Conservation (phyloP, 352 stramenopile genomes). For the Aphanomyces stellatus region DNA sequence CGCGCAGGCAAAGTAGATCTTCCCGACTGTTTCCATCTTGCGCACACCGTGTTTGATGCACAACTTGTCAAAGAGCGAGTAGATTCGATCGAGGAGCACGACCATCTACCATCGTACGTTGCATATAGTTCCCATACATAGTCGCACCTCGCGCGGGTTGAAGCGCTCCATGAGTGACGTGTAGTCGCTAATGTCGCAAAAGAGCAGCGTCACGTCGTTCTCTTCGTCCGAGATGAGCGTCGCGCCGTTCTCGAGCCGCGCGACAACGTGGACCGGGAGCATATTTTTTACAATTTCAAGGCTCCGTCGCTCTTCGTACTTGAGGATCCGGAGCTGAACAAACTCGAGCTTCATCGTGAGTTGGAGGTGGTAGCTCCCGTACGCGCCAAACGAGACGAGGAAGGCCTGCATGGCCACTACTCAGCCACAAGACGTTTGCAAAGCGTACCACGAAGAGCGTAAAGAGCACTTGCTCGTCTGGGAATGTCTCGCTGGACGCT, state of each 20-base stretch:
- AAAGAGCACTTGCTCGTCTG: conserved; percentile 2
- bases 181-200: conserved; percentile 80
- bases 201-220: conserved; percentile 80
- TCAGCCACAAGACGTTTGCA: not conserved
- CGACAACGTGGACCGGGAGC: conserved; percentile 71
- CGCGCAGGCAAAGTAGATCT: conserved; percentile 86
- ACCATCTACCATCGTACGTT: conserved; percentile 26
- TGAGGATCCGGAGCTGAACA: conserved; percentile 60
- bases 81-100: conserved; percentile 82
- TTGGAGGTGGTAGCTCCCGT: conserved; percentile 77
- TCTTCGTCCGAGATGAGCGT: conserved; percentile 78
- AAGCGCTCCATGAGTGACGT: conserved; percentile 69
- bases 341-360: conserved; percentile 79
- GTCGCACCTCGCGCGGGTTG: conserved; percentile 1
- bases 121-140: not conserved
- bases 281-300: conserved; percentile 83
- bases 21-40: conserved; percentile 91
- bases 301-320: conserved; percentile 71
- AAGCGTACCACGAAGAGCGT: conserved; percentile 11
- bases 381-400: conserved; percentile 59
- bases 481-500: conserved; percentile 1
- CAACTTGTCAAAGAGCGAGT: conserved; percentile 88
- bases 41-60: conserved; percentile 85
- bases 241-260: conserved; percentile 75
- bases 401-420: conserved; percentile 26